Percentiles rank a stretch among this genome's conserved stretches.
phyloP scores from a whole-genome alignment of 257 asterid genomes.

The Rehmannia glutinosa region DNA sequence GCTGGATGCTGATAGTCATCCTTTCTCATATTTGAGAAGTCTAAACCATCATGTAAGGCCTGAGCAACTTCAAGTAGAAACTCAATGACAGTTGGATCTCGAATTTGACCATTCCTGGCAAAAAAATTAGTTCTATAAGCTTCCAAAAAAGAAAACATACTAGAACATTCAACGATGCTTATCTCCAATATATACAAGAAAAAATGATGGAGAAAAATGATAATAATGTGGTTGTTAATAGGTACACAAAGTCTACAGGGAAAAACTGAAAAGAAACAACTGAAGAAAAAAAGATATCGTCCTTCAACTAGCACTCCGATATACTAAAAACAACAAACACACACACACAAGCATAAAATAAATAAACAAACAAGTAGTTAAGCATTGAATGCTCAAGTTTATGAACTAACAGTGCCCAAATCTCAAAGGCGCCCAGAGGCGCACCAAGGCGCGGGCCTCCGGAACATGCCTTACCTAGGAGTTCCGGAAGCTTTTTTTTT shows the following conservation, averaged over 20 bases:
- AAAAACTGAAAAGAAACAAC: background rate
- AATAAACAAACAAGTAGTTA: too few relatives aligned
- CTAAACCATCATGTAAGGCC: slow-evolving; percentile 62
- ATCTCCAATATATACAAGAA: slow-evolving; percentile 7
- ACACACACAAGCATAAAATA: too few relatives aligned
- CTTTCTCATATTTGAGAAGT: slow-evolving; percentile 58
- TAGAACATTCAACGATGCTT: slow-evolving; percentile 13
- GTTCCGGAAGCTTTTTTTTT: too few relatives aligned
- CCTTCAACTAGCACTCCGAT: background rate
- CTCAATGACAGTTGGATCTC: slow-evolving; percentile 61
- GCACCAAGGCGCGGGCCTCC: too few relatives aligned
- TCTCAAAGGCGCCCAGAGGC: too few relatives aligned
- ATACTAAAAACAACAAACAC: background rate
- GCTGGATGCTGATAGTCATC: slow-evolving; percentile 66
- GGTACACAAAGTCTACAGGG: background rate
- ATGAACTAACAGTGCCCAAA: too few relatives aligned
- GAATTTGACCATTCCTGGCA: slow-evolving; percentile 48
- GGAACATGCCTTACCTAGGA: too few relatives aligned
- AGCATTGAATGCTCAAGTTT: background rate
- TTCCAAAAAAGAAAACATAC: slow-evolving; percentile 1
- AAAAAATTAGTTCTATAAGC: slow-evolving; percentile 1
- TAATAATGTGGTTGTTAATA: background rate
- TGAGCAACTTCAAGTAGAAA: slow-evolving; percentile 76
- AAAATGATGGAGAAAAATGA: background rate
- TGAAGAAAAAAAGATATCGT: background rate